Evolutionary conservation across 129 eudicot species (phyloP).

Genomic region (Lactuca sativa): DNA sequence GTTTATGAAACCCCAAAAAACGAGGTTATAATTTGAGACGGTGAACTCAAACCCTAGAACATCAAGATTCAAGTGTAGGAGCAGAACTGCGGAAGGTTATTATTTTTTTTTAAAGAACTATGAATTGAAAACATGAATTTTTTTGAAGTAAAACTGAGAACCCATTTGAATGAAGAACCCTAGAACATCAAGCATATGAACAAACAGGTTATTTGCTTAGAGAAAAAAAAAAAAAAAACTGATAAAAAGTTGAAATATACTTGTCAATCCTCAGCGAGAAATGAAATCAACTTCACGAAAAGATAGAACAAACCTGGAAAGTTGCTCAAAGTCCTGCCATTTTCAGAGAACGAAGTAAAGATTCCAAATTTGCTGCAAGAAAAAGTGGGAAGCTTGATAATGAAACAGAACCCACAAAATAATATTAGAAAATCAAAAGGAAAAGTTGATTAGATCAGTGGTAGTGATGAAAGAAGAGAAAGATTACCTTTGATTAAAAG

Average conservation of each 20-base stretch:
- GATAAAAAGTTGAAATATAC: constrained; percentile 3
- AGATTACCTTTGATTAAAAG: constrained; percentile 33
- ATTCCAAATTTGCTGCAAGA: constrained; percentile 30
- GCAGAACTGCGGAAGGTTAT: not conserved
- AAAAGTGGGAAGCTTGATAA: constrained; percentile 30
- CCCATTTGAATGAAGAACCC: constrained; percentile 18
- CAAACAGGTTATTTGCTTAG: constrained; percentile 17
- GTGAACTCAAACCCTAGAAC: constrained; percentile 5
- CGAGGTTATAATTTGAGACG: constrained; percentile 13
- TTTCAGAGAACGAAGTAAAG: constrained; percentile 35
- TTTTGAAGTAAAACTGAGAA: not conserved
- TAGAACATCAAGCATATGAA: constrained; percentile 20
- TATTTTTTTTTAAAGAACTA: not conserved
- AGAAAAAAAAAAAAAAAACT: not conserved
- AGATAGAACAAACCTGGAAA: constrained; percentile 39
- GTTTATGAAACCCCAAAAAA: constrained; percentile 17
- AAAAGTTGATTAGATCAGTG: constrained; percentile 31
- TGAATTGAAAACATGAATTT: not conserved
- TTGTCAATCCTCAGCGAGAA: constrained; percentile 5
- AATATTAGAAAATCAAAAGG: not conserved
- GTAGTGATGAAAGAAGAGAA: constrained; percentile 33
- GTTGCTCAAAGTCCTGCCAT: constrained; percentile 42
- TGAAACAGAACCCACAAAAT: constrained; percentile 36
- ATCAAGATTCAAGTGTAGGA: not conserved
- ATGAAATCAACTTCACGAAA: constrained; percentile 18